Conservation (phyloP, 768 basidiomycete genomes). For the Nidularia pulvinata region DNA sequence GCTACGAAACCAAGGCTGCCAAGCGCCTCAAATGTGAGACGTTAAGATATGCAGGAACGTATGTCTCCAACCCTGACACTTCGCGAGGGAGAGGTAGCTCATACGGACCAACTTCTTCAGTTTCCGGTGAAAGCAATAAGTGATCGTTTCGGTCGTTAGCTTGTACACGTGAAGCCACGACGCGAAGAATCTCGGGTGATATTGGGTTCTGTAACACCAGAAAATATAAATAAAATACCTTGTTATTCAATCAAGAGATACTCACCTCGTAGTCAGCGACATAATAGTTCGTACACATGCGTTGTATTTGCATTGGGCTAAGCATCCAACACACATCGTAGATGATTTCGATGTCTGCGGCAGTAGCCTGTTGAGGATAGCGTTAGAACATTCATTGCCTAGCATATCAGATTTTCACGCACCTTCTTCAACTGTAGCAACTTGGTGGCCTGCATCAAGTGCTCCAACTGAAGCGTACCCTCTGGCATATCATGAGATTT, state of each 20-base stretch:
- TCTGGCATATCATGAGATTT: conserved; percentile 99
- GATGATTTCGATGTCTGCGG: conserved; percentile 97
- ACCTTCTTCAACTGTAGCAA: conserved; percentile 97
- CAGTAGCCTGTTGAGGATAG: conserved; percentile 66
- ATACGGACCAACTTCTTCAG: conserved; percentile 95
- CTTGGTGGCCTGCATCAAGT: conserved; percentile 99
- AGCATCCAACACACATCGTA: conserved; percentile 99
- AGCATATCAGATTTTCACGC: conserved; percentile 6
- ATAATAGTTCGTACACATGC: conserved; percentile 99
- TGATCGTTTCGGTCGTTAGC: conserved; percentile 98
- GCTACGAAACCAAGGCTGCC: conserved; percentile 81
- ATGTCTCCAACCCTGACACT: conserved; percentile 95
- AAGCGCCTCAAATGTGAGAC: conserved; percentile 87
- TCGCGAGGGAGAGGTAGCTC: conserved; percentile 94
- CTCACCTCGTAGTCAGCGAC: conserved; percentile 97
- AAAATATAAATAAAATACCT: background rate
- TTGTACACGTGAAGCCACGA: conserved; percentile 94
- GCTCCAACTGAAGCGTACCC: conserved; percentile 95
- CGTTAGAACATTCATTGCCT: conserved; percentile 1
- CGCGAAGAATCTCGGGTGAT: conserved; percentile 94
- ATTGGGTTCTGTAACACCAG: conserved; percentile 75
- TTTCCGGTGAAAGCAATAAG: conserved; percentile 92
- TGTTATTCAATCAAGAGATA: background rate
- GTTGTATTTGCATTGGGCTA: conserved; percentile 98
- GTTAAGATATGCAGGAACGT: conserved; percentile 90